Percentiles rank a stretch among this genome's conserved stretches.
Evolutionary conservation across 371 early-diverging fungal species (phyloP).

Genomic region (Mortierella sp.): DNA sequence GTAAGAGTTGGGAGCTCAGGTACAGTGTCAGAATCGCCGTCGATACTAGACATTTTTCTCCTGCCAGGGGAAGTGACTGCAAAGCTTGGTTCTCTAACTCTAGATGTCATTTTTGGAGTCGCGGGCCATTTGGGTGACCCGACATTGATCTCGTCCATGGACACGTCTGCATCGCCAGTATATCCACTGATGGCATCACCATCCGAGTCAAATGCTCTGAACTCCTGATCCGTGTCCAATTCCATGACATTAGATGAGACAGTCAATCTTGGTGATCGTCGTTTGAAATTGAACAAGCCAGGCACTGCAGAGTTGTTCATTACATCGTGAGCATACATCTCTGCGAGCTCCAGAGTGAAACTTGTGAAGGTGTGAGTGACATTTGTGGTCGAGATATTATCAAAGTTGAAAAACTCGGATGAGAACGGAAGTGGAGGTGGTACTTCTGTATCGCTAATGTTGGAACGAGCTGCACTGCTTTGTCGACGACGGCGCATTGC

Average conservation of each 20-base stretch:
- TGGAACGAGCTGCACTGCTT: slow-evolving; percentile 33
- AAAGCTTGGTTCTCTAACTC: slow-evolving; percentile 11
- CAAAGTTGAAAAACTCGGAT: slow-evolving; percentile 23
- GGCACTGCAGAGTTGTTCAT: slow-evolving; percentile 43
- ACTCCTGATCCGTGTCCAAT: slow-evolving; percentile 33
- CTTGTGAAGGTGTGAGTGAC: slow-evolving; percentile 49
- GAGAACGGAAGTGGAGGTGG: slow-evolving; percentile 14
- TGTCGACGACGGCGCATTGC: slow-evolving; percentile 47
- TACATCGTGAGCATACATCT: slow-evolving; percentile 46
- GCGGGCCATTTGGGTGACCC: slow-evolving; percentile 16
- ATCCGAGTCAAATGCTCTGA: slow-evolving; percentile 42
- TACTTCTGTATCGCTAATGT: slow-evolving; percentile 16
- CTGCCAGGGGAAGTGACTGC: neutral
- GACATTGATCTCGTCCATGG: slow-evolving; percentile 40
- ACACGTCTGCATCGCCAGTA: slow-evolving; percentile 47
- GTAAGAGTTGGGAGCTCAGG: slow-evolving; percentile 40
- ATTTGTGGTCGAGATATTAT: slow-evolving; percentile 30
- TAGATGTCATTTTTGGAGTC: neutral
- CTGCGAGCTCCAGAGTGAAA: slow-evolving; percentile 41
- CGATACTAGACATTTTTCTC: slow-evolving; percentile 36
- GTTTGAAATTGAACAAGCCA: slow-evolving; percentile 46
- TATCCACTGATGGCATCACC: slow-evolving; percentile 48
- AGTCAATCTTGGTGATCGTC: slow-evolving; percentile 11
- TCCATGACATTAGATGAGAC: slow-evolving; percentile 22
- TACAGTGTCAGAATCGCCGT: slow-evolving; percentile 51